Conservation (phyloP, 805 yeast genomes). For the Suhomyces sp. region DNA sequence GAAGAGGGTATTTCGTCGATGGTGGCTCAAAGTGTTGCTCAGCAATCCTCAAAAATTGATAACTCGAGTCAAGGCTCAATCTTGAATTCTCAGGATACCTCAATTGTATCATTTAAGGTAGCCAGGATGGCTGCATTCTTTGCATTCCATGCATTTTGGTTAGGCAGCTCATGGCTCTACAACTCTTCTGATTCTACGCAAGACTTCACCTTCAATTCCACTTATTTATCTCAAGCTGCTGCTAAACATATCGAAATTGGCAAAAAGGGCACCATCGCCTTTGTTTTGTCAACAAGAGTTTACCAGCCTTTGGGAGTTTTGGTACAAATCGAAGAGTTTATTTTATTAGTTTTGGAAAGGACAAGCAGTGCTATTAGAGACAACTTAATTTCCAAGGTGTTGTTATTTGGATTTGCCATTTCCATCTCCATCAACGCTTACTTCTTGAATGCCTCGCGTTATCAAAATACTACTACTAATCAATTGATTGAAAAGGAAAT, state of each 20-base stretch:
- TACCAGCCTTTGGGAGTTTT: slow-evolving; percentile 57
- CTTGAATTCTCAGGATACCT: slow-evolving; percentile 22
- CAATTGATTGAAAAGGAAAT: slow-evolving; percentile 40
- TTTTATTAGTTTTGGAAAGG: slow-evolving; percentile 49
- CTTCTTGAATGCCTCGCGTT: slow-evolving; percentile 80
- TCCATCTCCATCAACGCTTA: slow-evolving; percentile 81
- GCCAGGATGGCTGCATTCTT: slow-evolving; percentile 57
- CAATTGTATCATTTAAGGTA: slow-evolving; percentile 56
- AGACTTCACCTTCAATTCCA: slow-evolving; percentile 14
- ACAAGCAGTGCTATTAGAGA: slow-evolving; percentile 74
- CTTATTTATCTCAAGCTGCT: slow-evolving; percentile 37
- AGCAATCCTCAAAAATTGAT: slow-evolving; percentile 37
- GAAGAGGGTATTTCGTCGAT: slow-evolving; percentile 84
- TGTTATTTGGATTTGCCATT: slow-evolving; percentile 67
- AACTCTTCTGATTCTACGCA: slow-evolving; percentile 13
- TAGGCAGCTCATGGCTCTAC: slow-evolving; percentile 70
- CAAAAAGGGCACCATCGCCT: slow-evolving; percentile 51
- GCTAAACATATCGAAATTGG: slow-evolving; percentile 46
- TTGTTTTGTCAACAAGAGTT: slow-evolving; percentile 54
- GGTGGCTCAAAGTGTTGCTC: slow-evolving; percentile 69
- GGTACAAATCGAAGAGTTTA: slow-evolving; percentile 60
- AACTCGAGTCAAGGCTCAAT: slow-evolving; percentile 29
- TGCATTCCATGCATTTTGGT: slow-evolving; percentile 62
- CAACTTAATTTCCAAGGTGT: slow-evolving; percentile 71
- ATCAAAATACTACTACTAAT: slow-evolving; percentile 48